Evolutionary conservation across 2,329 filamentous ascomycete genomes (phyloP).

Genomic region (Cytospora piceae): DNA sequence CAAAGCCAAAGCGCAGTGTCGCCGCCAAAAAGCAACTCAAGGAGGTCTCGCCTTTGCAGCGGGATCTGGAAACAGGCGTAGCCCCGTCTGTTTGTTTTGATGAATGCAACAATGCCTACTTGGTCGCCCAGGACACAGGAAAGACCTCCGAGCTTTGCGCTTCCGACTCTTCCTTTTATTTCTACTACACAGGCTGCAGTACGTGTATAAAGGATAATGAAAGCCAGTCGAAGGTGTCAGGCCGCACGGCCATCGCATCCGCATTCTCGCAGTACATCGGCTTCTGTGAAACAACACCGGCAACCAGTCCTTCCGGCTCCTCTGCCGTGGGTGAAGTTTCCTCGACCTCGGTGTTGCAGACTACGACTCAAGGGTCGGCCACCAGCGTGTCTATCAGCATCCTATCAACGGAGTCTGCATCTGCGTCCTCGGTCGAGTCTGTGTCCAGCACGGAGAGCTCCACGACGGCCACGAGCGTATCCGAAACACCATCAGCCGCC

Average conservation of each 20-base stretch:
- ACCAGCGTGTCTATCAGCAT: conserved; percentile 28
- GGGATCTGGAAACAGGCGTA: conserved; percentile 40
- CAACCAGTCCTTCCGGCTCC: conserved; percentile 30
- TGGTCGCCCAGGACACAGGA: conserved; percentile 52
- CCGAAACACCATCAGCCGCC: not conserved
- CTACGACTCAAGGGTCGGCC: conserved; percentile 28
- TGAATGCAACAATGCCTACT: conserved; percentile 54
- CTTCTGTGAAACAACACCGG: conserved; percentile 45
- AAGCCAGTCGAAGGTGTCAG: conserved; percentile 35
- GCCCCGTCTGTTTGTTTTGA: conserved; percentile 55
- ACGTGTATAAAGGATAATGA: conserved; percentile 44
- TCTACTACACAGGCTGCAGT: conserved; percentile 44
- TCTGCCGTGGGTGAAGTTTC: conserved; percentile 31
- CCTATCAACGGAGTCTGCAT: conserved; percentile 11
- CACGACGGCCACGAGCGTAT: too few species aligned
- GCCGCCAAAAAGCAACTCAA: conserved; percentile 26
- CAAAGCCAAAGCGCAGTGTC: conserved; percentile 28
- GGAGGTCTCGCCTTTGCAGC: conserved; percentile 40
- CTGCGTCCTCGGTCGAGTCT: not conserved
- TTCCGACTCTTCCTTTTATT: conserved; percentile 45
- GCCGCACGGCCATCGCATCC: conserved; percentile 42
- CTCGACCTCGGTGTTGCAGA: conserved; percentile 18
- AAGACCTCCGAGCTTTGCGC: conserved; percentile 53
- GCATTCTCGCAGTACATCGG: conserved; percentile 49
- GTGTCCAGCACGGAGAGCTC: not conserved